Evolutionary conservation across 2,329 filamentous ascomycete genomes (phyloP), one percentile per base, ranked within the genome.

Genomic region (Neoscytalidium dimidiatum): DNA sequence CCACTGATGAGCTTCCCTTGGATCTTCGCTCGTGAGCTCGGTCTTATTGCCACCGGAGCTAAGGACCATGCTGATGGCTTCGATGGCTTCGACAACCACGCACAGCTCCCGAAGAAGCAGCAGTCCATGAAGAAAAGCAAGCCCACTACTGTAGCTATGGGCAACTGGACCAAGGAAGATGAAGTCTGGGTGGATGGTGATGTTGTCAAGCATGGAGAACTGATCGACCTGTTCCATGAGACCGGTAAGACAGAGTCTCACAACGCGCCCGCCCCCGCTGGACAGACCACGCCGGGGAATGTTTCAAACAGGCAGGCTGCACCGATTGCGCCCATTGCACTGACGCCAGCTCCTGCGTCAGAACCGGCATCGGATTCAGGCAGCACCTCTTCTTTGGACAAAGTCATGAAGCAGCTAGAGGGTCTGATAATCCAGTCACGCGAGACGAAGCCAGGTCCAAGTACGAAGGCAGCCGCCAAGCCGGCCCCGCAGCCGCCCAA

Each of bases 1-100:
- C 94, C 95, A 0, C 81, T 98, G 8, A 95, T 97, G 70, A 95
- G 90, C 66, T 98, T 97, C 71, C 94, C 95, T 0, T 99, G 95
- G 95, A 81, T 98, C 1, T 96, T 98, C 68, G 83, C 88, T 13
- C 83, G 85, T 49, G 85, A 92, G 66, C 81, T 96, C 3, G 89
- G 90, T 1, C 83, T 84, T 53, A 88, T 96, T 70, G 91, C 90
- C 1, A 86, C 13, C 1, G 61, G 52, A 19, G 29, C 14, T 9
- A 19, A 38, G 19, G 41, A 21, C 17, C 26, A 6, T 3, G 35
- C 46, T 5, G 26, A 64, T 33, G 28, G 9, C 3, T 38, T 33
- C 7, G 26, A 64, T 33, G 28, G 38, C 13, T 23, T 46, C 7
- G 17, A 28, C 6, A n/a, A 26, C 7, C 61, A 64, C 6, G 26